phyloP scores from a whole-genome alignment of 139 green algal species.

The Volvox reticuliferus region DNA sequence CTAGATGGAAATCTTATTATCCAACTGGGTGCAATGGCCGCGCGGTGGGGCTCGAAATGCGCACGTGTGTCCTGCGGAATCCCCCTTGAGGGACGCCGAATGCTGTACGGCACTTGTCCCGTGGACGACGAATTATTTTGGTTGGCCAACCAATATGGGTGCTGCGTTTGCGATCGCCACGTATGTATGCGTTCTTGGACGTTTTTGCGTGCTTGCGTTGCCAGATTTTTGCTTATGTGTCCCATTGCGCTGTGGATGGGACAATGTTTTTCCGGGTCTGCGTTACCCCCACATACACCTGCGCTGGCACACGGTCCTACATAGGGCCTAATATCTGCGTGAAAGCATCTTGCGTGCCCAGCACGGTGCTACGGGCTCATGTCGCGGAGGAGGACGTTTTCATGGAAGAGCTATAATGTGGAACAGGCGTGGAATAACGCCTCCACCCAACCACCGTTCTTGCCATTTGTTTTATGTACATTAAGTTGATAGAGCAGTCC shows the following conservation, averaged over 20 bases:
- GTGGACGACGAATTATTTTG: too few species aligned
- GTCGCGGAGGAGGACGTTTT: too few species aligned
- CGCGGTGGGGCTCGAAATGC: too few species aligned
- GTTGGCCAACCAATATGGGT: neutral
- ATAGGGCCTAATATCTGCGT: neutral
- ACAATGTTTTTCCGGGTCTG: slow-evolving; percentile 29
- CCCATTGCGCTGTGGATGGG: slow-evolving; percentile 12
- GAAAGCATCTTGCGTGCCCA: neutral
- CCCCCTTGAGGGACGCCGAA: too few species aligned
- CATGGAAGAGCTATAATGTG: neutral
- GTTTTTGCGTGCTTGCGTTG: neutral
- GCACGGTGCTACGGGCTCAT: too few species aligned
- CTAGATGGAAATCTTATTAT: neutral
- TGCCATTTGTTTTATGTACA: slow-evolving; percentile 36
- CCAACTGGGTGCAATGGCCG: neutral
- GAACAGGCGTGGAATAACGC: slow-evolving; percentile 25
- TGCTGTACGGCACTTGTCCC: too few species aligned
- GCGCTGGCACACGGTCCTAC: slow-evolving; percentile 3
- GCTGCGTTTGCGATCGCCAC: neutral
- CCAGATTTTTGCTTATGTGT: neutral
- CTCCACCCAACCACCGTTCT: slow-evolving; percentile 27
- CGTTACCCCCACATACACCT: neutral
- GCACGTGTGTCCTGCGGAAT: too few species aligned
- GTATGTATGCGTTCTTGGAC: neutral
- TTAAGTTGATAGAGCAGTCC: neutral